phyloP scores from a whole-genome alignment of 2,329 filamentous ascomycete genomes.

The Pseudopithomyces maydicus region DNA sequence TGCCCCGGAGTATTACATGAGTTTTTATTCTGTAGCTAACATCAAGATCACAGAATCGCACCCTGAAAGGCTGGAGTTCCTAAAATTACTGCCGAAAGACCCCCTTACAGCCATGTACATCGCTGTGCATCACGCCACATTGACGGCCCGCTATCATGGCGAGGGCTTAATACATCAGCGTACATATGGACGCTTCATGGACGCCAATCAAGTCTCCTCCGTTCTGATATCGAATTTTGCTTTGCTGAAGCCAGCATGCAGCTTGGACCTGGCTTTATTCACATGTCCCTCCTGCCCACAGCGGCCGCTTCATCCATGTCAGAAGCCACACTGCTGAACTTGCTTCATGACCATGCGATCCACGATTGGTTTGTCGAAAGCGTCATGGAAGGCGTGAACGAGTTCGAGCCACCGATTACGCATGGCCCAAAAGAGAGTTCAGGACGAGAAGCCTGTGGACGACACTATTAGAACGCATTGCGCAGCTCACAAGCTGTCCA shows the following conservation, averaged over 20 bases:
- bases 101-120: conserved; percentile 36
- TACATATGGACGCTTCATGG: conserved; percentile 35
- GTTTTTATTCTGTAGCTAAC: conserved; percentile 1
- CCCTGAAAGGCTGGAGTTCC: conserved; percentile 19
- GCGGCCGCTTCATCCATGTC: conserved; percentile 4
- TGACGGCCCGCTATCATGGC: conserved; percentile 38
- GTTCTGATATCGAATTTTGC: conserved; percentile 35
- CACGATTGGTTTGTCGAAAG: conserved; percentile 33
- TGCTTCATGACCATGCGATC: conserved; percentile 33
- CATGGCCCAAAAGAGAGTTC: conserved; percentile 29
- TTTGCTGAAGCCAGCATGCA: conserved; percentile 34
- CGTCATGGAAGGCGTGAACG: conserved; percentile 14
- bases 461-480: conserved; percentile 31
- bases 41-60: conserved; percentile 17
- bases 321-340: conserved; percentile 28
- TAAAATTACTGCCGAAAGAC: conserved; percentile 28
- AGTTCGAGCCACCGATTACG: conserved; percentile 32
- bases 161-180: conserved; percentile 38
- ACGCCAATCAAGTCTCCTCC: conserved; percentile 33
- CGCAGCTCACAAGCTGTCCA: conserved; percentile 20
- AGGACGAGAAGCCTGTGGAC: conserved; percentile 25
- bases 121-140: conserved; percentile 29
- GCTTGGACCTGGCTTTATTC: conserved; percentile 31
- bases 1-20: background rate
- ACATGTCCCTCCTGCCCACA: conserved; percentile 21